Base-by-base conservation (phyloP, 2,329 filamentous ascomycete species). In the Penicillium verrucosum region DNA sequence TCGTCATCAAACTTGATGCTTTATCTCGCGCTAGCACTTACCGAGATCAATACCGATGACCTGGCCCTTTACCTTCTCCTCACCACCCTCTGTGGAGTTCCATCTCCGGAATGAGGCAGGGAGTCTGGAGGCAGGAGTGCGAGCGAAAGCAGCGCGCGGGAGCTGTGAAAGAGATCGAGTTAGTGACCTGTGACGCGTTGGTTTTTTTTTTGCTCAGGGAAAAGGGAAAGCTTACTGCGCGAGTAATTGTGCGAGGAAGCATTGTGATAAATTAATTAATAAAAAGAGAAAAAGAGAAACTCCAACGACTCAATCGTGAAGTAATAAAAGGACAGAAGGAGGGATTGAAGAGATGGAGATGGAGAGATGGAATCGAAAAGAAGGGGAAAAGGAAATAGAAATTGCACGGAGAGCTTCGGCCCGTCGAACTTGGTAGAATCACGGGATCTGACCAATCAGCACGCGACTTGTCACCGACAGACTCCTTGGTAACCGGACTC, bases 41-140 rank as follows among this genome's bases (percentile, higher is more conserved):
- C 93, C 93, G 73, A 97, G 81, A 84, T 97, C 93, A 76, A 97
- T 97, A 88, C 94, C 94, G 73, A 97, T 97, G 77, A 97, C 93
- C 72, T 90, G 81, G 74, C 94, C 94, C 81, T 93, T 90, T 60
- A 97, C 90, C 86, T 97, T 97, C 76, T 85, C 83, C 66, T 84
- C 80, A 58, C 80, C 81, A 70, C 84, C 85, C 65, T 77, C 75
- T 53, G 77, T 75, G 21, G 75, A 77, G 70, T 77, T 77, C 75
- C 75, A 77, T 73, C 77, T 71, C 60, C 88, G 85, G 75, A 93
- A 85, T 64, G 89, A 85, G 65, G 82, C 82, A 70, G 90, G 86
- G 69, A 88, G 84, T 79, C 87, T 87, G 75, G 86, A 78, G 73
- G 84, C 81, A 69, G 86, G 82, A 71, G 86, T 82, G 77, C 88